A percentile compares a stretch with the other conserved stretches of the same genome.
phyloP scores from a whole-genome alignment of 352 stramenopile species.

The Vaucheria bursata region DNA sequence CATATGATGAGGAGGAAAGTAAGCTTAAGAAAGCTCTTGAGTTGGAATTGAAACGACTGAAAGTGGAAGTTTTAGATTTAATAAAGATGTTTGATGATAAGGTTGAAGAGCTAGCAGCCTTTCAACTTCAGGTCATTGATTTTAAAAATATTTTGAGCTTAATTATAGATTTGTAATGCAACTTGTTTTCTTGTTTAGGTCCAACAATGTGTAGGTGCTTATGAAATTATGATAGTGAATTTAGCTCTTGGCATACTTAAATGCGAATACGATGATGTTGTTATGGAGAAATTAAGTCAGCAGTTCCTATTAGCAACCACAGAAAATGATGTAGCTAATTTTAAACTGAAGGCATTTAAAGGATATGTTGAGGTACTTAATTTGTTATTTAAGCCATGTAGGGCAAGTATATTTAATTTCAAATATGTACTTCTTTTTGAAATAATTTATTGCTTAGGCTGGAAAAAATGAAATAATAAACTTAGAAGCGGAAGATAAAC shows the following conservation, averaged over 20 bases:
- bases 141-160: too few species aligned
- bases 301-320: neutral
- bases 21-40: conserved; percentile 77
- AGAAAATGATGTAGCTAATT: neutral
- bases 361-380: conserved; percentile 31
- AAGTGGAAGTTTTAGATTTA: conserved; percentile 65
- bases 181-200: too few species aligned
- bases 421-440: too few species aligned
- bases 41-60: conserved; percentile 71
- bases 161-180: too few species aligned
- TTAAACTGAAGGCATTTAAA: conserved; percentile 33
- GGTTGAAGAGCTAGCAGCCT: conserved; percentile 54
- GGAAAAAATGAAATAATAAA: conserved; percentile 54
- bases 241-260: conserved; percentile 41
- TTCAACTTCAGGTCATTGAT: conserved; percentile 33
- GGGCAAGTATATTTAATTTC: too few species aligned
- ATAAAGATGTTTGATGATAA: conserved; percentile 71
- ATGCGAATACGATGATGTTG: conserved; percentile 41
- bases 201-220: too few species aligned
- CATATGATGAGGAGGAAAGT: conserved; percentile 72
- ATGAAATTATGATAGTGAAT: too few species aligned
- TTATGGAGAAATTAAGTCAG: conserved; percentile 44
- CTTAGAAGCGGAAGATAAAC: conserved; percentile 48
- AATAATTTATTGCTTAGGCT: neutral
- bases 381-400: too few species aligned